phyloP scores from a whole-genome alignment of 1,284 basidiomycete species.

The Trametes pubescens region DNA sequence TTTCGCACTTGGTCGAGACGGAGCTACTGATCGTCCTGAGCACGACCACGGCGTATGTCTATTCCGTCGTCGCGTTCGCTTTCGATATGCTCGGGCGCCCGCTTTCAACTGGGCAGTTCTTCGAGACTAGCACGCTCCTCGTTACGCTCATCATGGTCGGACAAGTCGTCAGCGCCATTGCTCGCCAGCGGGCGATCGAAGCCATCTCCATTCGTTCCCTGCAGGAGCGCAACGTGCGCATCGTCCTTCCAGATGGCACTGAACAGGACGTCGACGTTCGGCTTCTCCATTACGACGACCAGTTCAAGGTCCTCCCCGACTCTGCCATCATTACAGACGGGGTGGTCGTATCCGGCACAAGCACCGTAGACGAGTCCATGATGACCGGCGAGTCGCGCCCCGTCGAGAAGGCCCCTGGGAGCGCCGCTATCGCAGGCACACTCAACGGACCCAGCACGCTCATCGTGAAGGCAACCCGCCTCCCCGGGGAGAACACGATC shows the following conservation, averaged over 20 bases:
- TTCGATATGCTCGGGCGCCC: slow-evolving; percentile 46
- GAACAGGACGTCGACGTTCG: slow-evolving; percentile 43
- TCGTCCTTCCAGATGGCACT: slow-evolving; percentile 41
- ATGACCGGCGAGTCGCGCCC: slow-evolving; percentile 56
- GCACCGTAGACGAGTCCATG: slow-evolving; percentile 54
- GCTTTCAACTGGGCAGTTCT: slow-evolving; percentile 49
- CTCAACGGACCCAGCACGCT: slow-evolving; percentile 47
- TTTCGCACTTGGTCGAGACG: slow-evolving; percentile 52
- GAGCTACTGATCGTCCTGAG: slow-evolving; percentile 52
- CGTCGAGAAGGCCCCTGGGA: slow-evolving; percentile 47
- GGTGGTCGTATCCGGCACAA: slow-evolving; percentile 46
- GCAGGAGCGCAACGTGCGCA: slow-evolving; percentile 44
- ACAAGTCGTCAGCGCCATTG: slow-evolving; percentile 49
- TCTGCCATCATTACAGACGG: slow-evolving; percentile 54
- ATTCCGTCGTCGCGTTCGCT: slow-evolving; percentile 52
- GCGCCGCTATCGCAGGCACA: slow-evolving; percentile 51
- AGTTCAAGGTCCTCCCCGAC: slow-evolving; percentile 47
- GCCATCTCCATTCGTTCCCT: slow-evolving; percentile 46
- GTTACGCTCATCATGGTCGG: slow-evolving; percentile 55
- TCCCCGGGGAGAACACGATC: slow-evolving; percentile 54
- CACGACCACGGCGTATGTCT: slow-evolving; percentile 52
- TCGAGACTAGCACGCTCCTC: slow-evolving; percentile 56
- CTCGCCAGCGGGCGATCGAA: slow-evolving; percentile 49
- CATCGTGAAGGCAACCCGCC: slow-evolving; percentile 47
- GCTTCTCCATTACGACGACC: slow-evolving; percentile 50